Base-by-base conservation (phyloP, 2,329 filamentous ascomycete genomes). In the Claviceps sp. region DNA sequence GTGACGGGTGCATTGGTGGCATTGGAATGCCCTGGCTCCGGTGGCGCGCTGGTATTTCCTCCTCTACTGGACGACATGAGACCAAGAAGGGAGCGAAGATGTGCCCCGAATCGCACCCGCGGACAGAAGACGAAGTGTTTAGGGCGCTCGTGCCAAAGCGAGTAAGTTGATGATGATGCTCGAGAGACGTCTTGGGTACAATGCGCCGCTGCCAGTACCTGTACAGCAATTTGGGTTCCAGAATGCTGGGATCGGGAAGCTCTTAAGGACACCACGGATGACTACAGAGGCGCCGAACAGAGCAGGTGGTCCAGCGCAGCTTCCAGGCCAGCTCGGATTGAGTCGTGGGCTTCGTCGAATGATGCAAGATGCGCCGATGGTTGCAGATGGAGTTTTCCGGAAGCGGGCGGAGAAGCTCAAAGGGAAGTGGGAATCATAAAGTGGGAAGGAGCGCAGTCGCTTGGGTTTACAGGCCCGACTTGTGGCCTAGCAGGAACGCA, bases 121-220 rank as follows among this genome's bases (percentile, higher is more conserved):
- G 73, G 20, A 69, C 69, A 50, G 78, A 81, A 18, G 70, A 70
- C 37, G 75, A 71, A 18, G 76, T 75, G 56, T 75, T 63, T 16
- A 63, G 54, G 30, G 73, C 70, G 37, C 73, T 46, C 76, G 76
- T 50, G 73, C 78, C 5, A 83, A 85, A 45, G 79, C 78, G 24
- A 85, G 68, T 37, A 85, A 88, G 62, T 85, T 85, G 49, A 87
- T 70, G 1, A 86, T 90, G 7, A 84, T 86, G 54, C 84, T 77
- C 24, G 85, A 89, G 63, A 85, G 73, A 49, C 86, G 80, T 60
- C 86, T 85, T 45, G 72, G 72, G 41, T 83, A 72, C 37, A 66
- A 61, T 54, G 68, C 67, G 51, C 74, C 70, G 54, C 58, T 69
- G 62, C 65, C 67, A 49, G 63, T 57, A 47, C 75, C 71, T 37